These are phyloP conservation scores for Xylariomycetidae sp. DNA, from an alignment of 2,329 filamentous ascomycete genomes.

Conservation along the genomic window DNA sequence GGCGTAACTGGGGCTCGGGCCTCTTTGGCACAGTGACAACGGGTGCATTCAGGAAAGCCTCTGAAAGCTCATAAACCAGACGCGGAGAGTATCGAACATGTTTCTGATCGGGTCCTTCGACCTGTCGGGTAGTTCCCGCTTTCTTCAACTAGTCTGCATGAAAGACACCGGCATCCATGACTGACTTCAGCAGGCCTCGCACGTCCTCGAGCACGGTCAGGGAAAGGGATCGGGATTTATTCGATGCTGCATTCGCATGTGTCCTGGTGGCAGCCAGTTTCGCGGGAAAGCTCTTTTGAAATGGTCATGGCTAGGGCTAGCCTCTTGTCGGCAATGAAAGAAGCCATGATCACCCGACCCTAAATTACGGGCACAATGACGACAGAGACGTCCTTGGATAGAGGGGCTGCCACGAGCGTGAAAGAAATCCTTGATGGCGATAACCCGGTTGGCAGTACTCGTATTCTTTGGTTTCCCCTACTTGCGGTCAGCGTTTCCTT, in stretches of 20 bases:
- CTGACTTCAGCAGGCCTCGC: neutral
- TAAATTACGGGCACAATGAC: neutral
- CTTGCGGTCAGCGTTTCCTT: no score
- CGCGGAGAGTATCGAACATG: neutral
- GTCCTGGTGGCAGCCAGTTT: neutral
- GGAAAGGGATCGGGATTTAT: neutral
- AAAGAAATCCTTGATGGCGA: constrained; percentile 1
- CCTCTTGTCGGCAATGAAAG: no score
- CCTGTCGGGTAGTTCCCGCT: neutral
- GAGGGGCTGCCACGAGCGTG: neutral
- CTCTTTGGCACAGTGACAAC: neutral
- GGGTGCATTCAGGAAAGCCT: constrained; percentile 1
- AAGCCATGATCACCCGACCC: no score
- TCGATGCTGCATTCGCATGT: neutral
- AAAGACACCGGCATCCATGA: neutral
- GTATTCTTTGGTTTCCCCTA: no score
- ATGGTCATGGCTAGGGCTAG: no score
- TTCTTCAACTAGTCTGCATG: neutral
- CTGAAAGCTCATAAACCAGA: neutral
- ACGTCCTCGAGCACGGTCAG: neutral
- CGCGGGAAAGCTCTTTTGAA: neutral
- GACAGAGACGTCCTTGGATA: neutral
- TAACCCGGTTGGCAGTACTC: no score
- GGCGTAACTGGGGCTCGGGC: neutral
- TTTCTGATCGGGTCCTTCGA: neutral